These are phyloP conservation scores for Sapria himalayana DNA, from an alignment of 345 rosid species.

Conservation along the genomic window DNA sequence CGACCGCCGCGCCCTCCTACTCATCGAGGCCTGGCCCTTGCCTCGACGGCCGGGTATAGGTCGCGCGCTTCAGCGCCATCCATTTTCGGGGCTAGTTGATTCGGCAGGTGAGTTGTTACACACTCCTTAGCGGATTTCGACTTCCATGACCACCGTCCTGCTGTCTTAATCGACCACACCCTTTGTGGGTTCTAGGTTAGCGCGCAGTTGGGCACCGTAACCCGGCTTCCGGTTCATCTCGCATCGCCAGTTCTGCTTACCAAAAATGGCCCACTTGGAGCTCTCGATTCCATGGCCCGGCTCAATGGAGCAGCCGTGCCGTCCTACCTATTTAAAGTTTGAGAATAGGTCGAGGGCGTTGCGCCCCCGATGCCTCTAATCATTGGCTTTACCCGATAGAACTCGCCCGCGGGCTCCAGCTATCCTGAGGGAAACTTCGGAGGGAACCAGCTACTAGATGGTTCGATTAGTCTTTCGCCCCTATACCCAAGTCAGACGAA, in stretches of 20 bases:
- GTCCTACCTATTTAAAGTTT: slow-evolving; percentile 5
- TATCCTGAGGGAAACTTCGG: slow-evolving; percentile 21
- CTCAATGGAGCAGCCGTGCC: slow-evolving; percentile 7
- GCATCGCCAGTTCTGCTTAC: slow-evolving; percentile 8
- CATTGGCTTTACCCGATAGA: slow-evolving; percentile 4
- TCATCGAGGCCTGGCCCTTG: too few relatives aligned
- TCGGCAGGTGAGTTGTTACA: too few relatives aligned
- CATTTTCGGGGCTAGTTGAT: too few relatives aligned
- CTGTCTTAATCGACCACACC: too few relatives aligned
- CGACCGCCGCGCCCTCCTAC: too few relatives aligned
- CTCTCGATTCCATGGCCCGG: slow-evolving; percentile 7
- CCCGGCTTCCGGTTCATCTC: slow-evolving; percentile 9
- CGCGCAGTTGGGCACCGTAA: slow-evolving; percentile 8
- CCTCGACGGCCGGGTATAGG: too few relatives aligned
- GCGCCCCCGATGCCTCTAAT: slow-evolving; percentile 2
- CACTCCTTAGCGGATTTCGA: too few relatives aligned
- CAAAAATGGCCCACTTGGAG: slow-evolving; percentile 8
- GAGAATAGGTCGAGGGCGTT: neutral
- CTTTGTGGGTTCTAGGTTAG: slow-evolving; percentile 5
- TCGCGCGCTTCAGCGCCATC: too few relatives aligned
- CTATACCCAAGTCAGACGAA: slow-evolving; percentile 17
- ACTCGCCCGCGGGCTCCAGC: slow-evolving; percentile 11
- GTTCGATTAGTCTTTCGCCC: slow-evolving; percentile 21
- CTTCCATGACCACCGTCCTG: too few relatives aligned
- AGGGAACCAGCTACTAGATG: slow-evolving; percentile 18